Conservation (phyloP, 78 protist species). For the Neovahlkampfia damariscottae region DNA sequence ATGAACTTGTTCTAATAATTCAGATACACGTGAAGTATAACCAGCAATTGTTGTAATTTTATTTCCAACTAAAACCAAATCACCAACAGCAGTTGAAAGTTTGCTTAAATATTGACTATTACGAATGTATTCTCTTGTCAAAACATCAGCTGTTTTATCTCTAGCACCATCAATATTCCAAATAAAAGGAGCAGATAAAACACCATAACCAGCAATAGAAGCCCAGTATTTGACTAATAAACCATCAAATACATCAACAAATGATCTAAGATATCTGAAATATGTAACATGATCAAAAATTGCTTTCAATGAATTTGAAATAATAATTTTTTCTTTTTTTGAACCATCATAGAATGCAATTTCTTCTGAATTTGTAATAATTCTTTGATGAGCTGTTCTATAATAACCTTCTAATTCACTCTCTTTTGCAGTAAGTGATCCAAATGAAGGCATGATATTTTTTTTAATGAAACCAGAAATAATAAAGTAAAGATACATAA, state of each 20-base stretch:
- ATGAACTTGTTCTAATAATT: too few species aligned
- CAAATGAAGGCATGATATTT: too few species aligned
- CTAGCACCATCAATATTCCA: too few species aligned
- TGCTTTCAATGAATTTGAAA: neutral
- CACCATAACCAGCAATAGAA: constrained; percentile 58
- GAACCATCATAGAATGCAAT: constrained; percentile 16
- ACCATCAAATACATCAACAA: neutral
- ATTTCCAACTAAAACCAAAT: neutral
- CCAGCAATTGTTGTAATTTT: neutral
- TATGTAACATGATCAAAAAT: neutral
- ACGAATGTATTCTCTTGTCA: neutral
- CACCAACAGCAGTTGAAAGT: too few species aligned
- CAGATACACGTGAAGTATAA: neutral
- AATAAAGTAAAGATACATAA: too few species aligned
- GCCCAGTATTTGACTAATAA: constrained; percentile 61
- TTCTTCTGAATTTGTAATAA: constrained; percentile 7
- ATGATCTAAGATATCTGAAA: neutral
- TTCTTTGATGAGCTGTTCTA: neutral
- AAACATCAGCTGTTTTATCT: neutral
- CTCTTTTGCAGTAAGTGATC: neutral
- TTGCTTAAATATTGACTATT: too few species aligned
- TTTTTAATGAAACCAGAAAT: too few species aligned
- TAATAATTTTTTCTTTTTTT: neutral
- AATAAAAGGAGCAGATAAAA: constrained; percentile 52
- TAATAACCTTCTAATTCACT: neutral